Base-by-base conservation (phyloP, 768 basidiomycete species). In the Amanita rimosa region DNA sequence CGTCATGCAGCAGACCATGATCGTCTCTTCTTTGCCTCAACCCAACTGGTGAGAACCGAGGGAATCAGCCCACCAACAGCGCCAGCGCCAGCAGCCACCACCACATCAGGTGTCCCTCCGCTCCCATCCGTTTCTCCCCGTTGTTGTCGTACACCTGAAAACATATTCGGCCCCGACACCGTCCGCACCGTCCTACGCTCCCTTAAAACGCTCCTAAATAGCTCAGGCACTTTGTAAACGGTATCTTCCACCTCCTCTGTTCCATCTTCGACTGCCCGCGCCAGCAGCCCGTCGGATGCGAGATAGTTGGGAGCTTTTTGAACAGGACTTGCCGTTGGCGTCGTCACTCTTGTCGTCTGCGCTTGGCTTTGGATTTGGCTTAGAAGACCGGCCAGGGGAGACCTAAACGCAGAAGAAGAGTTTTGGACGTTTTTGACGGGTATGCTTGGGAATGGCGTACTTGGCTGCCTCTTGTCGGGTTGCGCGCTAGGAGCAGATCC, bases 201-300 rank as follows among this genome's bases (percentile, higher is more conserved):
- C 6, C 50, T 40, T 44, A 54, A 27, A 53, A 14, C 16, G 33
- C 45, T 24, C 37, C 71, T 68, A 56, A 78, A 79, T 13, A 78
- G 62, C 48, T 70, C 62, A 13, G 67, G 67, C 34, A 71, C 56
- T n/a, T 37, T 46, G 19, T 4, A 16, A 13, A 37, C 45, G 19
- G 16, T 36, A 4, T 16, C 35, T 52, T 74, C 70, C 2, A 66
- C 55, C 3, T 66, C 67, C 11, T 68, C 67, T 0, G 70, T 70
- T 2, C 70, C 70, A 4, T 64, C 68, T 10, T 78, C 76, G 0
- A 78, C 66, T 4, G 74, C 74, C 53, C 71, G 68, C 10, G 73
- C 67, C 6, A 80, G 55, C 0, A 75, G 71, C 2, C 77, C 79
- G 55, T 84, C 81, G 0, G 81, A 76, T 0, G 78, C 78, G 27